Evolutionary conservation across 2,329 filamentous ascomycete species (phyloP), one percentile per base, ranked within the genome.

Genomic region (Botrytis hyacinthi): DNA sequence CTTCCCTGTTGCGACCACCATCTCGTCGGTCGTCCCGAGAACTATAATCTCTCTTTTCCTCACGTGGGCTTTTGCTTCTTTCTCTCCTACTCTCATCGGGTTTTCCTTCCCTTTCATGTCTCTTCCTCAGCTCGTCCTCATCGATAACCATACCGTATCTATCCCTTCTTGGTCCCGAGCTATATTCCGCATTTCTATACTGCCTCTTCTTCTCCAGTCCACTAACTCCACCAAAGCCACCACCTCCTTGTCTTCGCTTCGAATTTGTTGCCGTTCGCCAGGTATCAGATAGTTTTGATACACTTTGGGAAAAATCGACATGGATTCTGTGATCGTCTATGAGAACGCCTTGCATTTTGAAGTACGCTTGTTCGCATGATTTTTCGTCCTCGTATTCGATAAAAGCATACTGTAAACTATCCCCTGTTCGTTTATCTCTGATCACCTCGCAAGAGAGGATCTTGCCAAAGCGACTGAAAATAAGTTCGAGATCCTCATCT

Each of bases 251-350:
- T 80, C 86, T 84, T 65, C 95, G 88, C 84, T 97, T 98, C 59
- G 87, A 88, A 80, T 97, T 97, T 32, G 95, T 94, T 60, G 91
- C 91, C 74, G 90, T 92, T 75, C 96, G 89, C 96, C 96, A 99
- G 26, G 91, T 91, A 76, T 97, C 93, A 63, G 94, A 96, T 12
- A 99, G 84, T 81, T 94, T 95, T 75, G 91, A 89, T 75, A 95
- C 96, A 81, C 94, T 97, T 84, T 99, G 96, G 18, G 95, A 98
- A 83, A 99, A 99, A 83, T 99, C 96, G 73, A 99, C 96, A 80
- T 99, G 96, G 76, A 99, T 99, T 60, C 96, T 91, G 77, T 97
- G 93, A 79, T 99, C 96, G 80, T 99, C 96, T 77, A 99, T 98
- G 72, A 99, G 85, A 2, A 98, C 95, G 3, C 92, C 94, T 82